Conservation (phyloP, 2,329 filamentous ascomycete genomes). For the Mariannaea sp. region DNA sequence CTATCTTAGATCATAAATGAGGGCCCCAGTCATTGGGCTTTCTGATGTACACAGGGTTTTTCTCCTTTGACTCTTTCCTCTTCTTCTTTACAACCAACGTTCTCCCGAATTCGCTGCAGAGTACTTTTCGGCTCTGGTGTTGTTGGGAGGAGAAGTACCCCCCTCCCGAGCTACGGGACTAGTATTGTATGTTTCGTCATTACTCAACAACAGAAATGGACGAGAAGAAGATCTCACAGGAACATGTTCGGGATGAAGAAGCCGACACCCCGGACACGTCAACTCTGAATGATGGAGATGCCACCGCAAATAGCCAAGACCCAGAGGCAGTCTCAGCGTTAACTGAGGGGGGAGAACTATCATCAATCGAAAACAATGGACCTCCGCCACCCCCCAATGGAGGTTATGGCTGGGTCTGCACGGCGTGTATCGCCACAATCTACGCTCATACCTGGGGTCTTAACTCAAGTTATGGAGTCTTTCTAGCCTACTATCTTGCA, state of each 20-base stretch:
- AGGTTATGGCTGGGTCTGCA: slow-evolving; percentile 59
- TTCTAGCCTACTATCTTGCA: slow-evolving; percentile 61
- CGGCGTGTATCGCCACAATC: slow-evolving; percentile 50
- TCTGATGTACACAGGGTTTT: slow-evolving; percentile 8
- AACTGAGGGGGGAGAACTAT: slow-evolving; percentile 20
- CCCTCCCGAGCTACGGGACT: too few species aligned
- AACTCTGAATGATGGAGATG: slow-evolving; percentile 31
- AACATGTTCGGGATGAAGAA: slow-evolving; percentile 19
- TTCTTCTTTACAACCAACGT: not conserved
- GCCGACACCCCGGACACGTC: slow-evolving; percentile 26
- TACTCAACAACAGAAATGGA: slow-evolving; percentile 17
- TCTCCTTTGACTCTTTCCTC: not conserved
- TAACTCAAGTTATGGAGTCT: slow-evolving; percentile 59
- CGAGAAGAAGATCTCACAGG: slow-evolving; percentile 25
- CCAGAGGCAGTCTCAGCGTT: slow-evolving; percentile 7
- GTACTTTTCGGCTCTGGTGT: not conserved
- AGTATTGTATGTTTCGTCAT: too few species aligned
- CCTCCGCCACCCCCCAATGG: slow-evolving; percentile 57
- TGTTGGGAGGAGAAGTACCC: not conserved
- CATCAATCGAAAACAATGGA: slow-evolving; percentile 19
- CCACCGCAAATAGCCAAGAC: slow-evolving; percentile 24
- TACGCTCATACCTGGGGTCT: slow-evolving; percentile 78
- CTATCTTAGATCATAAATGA: slow-evolving; percentile 11
- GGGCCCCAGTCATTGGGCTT: not conserved
- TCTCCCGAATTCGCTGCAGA: not conserved